Evolutionary conservation across 345 rosid genomes (phyloP), one percentile per base, ranked within the genome.

Genomic region (Pugionium cornutum): DNA sequence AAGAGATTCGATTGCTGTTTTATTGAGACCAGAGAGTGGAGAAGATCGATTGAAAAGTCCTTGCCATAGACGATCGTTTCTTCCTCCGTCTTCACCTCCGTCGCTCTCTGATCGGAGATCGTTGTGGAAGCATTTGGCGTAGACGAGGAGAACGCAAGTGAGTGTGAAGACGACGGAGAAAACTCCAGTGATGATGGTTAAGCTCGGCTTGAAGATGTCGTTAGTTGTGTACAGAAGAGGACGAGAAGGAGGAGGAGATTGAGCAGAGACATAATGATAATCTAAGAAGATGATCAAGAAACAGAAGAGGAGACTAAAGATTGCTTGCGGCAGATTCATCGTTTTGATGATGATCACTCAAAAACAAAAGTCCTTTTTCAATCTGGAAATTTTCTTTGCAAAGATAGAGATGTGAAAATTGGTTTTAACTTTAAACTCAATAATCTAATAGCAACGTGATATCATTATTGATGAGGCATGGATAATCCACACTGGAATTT

Each of bases 11-110:
- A 94, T 79, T 7, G 79, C 89, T 0, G 83, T 76, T 67, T 84
- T 85, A 58, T 94, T 83, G 7, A 94, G 82, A 26, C 99, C 97
- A 0, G 99, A 90, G 58, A 84, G 77, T 46, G 83, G 66, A 3
- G 82, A 79, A 29, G 88, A 85, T 0, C 60, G 42, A 27, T 30
- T 66, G n/a, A 73, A 62, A 4, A 68, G 42, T 2, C 68, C 78
- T 54, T 74, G 62, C 72, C 67, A 73, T 1, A 66, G 69, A 74
- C 74, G 73, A 9, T 67, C 69, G 2, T 63, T 56, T 43, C 70
- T 1, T 30, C 1, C 11, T 53, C 41, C 3, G 1, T 42, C 61
- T 18, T 39, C 51, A 0, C 66, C 77, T 2, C 33, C 36, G 6
- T 73, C 67, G 9, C 3, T 52, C 7, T 75, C 66, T 75, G 55